These are phyloP conservation scores for Calonectria honghensis DNA, from an alignment of 2,329 filamentous ascomycete genomes.

Conservation along the genomic window DNA sequence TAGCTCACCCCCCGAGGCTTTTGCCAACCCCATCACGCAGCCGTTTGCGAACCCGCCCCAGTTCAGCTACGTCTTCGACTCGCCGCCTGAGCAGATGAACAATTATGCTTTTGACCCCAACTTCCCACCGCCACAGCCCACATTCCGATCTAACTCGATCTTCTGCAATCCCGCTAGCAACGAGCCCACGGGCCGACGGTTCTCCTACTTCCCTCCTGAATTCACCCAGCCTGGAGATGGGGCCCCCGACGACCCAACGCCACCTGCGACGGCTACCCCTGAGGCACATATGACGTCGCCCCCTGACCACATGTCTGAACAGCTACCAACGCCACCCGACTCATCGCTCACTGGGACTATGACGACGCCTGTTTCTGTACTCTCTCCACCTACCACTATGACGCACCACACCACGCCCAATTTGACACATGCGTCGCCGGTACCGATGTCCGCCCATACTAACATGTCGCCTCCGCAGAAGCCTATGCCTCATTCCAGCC, in stretches of 20 bases:
- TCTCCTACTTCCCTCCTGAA: conserved; percentile 80
- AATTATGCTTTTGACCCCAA: conserved; percentile 66
- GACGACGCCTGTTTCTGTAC: conserved; percentile 56
- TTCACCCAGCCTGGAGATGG: conserved; percentile 60
- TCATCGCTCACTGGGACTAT: conserved; percentile 59
- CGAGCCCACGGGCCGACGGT: conserved; percentile 73
- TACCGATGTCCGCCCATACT: conserved; percentile 51
- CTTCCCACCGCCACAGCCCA: conserved; percentile 68
- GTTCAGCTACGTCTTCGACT: conserved; percentile 76
- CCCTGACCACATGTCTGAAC: conserved; percentile 57
- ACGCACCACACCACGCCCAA: conserved; percentile 57
- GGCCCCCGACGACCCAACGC: conserved; percentile 59
- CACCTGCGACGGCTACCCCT: conserved; percentile 57
- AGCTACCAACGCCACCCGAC: conserved; percentile 67
- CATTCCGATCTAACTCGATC: conserved; percentile 80
- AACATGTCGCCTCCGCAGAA: conserved; percentile 59
- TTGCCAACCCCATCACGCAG: conserved; percentile 55
- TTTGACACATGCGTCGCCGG: conserved; percentile 56
- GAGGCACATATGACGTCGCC: conserved; percentile 56
- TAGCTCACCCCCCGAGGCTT: conserved; percentile 58
- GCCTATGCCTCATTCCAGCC: conserved; percentile 51
- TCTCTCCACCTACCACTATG: conserved; percentile 63
- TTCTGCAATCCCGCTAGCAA: conserved; percentile 75
- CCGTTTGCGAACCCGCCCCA: conserved; percentile 70
- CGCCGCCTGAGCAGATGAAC: conserved; percentile 72